Evolutionary conservation across 1,139 yeast genomes (phyloP).

Genomic region (Suhomyces atakaporum): DNA sequence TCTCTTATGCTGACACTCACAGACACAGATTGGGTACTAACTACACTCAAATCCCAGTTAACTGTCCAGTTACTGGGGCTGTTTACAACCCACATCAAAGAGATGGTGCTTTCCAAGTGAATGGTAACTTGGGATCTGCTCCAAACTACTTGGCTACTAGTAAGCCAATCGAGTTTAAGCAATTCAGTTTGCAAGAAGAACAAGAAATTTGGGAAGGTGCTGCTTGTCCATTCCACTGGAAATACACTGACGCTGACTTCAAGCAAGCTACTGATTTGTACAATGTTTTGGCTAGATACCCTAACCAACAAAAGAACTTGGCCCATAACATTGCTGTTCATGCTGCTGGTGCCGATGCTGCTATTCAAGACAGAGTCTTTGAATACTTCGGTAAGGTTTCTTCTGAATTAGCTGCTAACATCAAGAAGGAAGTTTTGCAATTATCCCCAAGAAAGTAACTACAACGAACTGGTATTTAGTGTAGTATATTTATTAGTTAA

Average conservation of each 20-base stretch:
- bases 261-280: conserved; percentile 67
- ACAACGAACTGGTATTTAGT: conserved; percentile 10
- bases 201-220: conserved; percentile 91
- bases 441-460: conserved; percentile 53
- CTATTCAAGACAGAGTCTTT: conserved; percentile 77
- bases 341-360: conserved; percentile 66
- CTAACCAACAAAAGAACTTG: conserved; percentile 79
- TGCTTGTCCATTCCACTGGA: conserved; percentile 89
- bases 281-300: conserved; percentile 72
- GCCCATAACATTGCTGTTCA: conserved; percentile 85
- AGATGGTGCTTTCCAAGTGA: conserved; percentile 84
- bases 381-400: conserved; percentile 76
- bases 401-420: conserved; percentile 56
- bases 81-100: conserved; percentile 68
- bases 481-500: conserved; percentile 1
- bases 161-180: conserved; percentile 56
- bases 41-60: conserved; percentile 73
- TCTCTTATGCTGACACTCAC: conserved; percentile 86
- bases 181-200: conserved; percentile 48
- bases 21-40: conserved; percentile 63
- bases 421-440: conserved; percentile 64
- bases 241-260: conserved; percentile 68
- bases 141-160: conserved; percentile 76
- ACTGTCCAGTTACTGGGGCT: conserved; percentile 57
- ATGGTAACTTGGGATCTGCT: conserved; percentile 80